Base-by-base conservation (phyloP, 768 basidiomycete species). In the Leccinum disarticulatum region DNA sequence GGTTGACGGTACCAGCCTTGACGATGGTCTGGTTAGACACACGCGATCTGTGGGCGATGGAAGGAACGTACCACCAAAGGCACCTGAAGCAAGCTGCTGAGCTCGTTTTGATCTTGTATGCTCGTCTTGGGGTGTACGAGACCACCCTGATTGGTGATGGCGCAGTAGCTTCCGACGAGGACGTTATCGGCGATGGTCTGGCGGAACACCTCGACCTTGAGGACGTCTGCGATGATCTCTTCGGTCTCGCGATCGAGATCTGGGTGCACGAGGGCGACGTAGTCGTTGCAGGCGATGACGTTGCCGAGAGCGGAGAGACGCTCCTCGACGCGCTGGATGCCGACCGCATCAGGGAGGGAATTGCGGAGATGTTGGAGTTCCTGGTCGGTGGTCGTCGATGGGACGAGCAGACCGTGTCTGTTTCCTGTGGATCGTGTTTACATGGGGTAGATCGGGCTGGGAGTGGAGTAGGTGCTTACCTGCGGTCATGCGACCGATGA, bases 171-270 rank as follows among this genome's bases (percentile, higher is more conserved):
- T 43, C 97, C 97, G 46, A 98, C 96, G 49, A 99, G 86, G 52
- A 95, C 95, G 77, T 98, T 98, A 66, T 93, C 90, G 13, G 97
- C 97, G 65, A 99, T 81, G 10, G 95, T 99, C 75, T 99, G 97
- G 52, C 97, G 83, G 80, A 99, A 99, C 5, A 98, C 97, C 74
- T 99, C 97, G 62, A 98, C 97, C 76, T 98, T 98, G 66, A 99
- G 85, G 19, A 97, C 93, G 74, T 99, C 97, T 30, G 97, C 97
- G 76, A 99, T 98, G 78, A 99, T 98, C 76, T 99, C 97, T 72
- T 99, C 97, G 25, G 97, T 99, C 77, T 98, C 97, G 62, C 97
- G 87, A 77, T 98, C 97, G 61, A 98, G 79, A 65, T 99, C 97
- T 8, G 97, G 97, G 74, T 99, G 97, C 27, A 98, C 97, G 67